Percentiles rank a stretch among this genome's conserved stretches.
Conservation (phyloP, 768 basidiomycete species). For the Kwoniella europaea region DNA sequence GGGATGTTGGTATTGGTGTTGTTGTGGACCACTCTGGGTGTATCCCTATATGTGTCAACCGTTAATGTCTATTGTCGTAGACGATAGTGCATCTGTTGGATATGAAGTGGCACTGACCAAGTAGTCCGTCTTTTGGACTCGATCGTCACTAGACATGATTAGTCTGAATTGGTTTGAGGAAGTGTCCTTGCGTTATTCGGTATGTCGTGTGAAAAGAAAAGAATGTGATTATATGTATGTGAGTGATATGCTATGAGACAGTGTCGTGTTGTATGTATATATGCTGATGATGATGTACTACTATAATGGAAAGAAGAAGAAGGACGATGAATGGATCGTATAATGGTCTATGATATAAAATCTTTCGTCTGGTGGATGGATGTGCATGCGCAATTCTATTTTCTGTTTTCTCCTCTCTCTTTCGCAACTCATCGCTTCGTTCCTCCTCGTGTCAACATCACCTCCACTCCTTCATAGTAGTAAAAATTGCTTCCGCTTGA, state of each 20-base stretch:
- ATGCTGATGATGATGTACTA: conserved; percentile 1
- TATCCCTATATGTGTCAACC: conserved; percentile 9
- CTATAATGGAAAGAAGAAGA: background rate
- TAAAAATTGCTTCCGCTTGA: background rate
- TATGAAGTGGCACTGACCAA: conserved; percentile 4
- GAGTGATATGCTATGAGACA: background rate
- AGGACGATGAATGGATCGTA: background rate
- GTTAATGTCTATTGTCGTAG: no score
- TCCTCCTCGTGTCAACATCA: background rate
- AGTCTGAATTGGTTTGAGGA: background rate
- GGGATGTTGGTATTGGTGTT: conserved; percentile 18
- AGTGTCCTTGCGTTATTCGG: conserved; percentile 6
- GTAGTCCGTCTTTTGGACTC: conserved; percentile 25
- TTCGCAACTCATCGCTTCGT: background rate
- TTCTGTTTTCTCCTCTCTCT: background rate
- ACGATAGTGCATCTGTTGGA: no score
- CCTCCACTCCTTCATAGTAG: background rate
- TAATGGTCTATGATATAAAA: background rate
- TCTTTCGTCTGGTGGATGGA: background rate
- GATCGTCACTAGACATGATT: conserved; percentile 15
- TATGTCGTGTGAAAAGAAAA: conserved; percentile 2
- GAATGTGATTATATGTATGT: background rate
- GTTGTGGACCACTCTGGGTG: conserved; percentile 15
- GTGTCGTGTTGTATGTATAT: background rate
- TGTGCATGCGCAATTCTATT: conserved; percentile 8